A percentile compares a stretch with the other conserved stretches of the same genome.
These are phyloP conservation scores for Gracilariopsis chorda DNA, from an alignment of 23 red algal species.

Conservation along the genomic window DNA sequence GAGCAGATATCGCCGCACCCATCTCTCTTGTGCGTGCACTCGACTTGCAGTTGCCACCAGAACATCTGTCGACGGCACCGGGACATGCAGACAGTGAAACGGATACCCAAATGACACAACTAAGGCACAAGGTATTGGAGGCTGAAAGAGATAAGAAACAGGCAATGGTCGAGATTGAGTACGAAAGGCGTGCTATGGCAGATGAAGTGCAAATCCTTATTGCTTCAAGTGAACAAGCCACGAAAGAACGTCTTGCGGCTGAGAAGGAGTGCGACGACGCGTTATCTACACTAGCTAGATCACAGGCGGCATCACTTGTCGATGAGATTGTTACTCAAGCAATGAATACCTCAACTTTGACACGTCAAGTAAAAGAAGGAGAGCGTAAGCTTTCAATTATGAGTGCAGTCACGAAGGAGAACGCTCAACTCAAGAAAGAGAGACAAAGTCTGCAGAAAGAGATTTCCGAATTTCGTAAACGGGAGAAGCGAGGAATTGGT, in stretches of 20 bases:
- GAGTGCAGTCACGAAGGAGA: conserved; percentile 21
- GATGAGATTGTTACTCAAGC: conserved; percentile 51
- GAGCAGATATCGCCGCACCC: not conserved
- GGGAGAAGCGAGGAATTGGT: conserved; percentile 69
- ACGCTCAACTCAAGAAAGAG: not conserved
- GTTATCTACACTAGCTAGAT: not conserved
- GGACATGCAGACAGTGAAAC: not conserved
- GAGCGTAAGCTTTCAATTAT: not conserved
- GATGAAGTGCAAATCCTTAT: conserved; percentile 30
- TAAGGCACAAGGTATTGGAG: conserved; percentile 13
- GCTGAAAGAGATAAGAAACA: conserved; percentile 17
- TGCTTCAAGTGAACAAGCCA: conserved; percentile 25
- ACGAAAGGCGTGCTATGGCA: conserved; percentile 56
- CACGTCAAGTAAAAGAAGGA: conserved; percentile 8
- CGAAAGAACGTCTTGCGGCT: not conserved
- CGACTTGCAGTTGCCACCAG: not conserved
- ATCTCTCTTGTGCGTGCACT: not conserved
- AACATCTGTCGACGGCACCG: not conserved
- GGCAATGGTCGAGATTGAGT: conserved; percentile 38
- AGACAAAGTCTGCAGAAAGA: conserved; percentile 10
- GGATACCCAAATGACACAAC: conserved; percentile 14
- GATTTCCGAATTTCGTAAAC: conserved; percentile 14
- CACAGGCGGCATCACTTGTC: not conserved
- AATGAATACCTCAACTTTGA: conserved; percentile 9
- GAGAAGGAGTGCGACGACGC: conserved; percentile 49